Percentiles rank a stretch among this genome's conserved stretches.
Evolutionary conservation across 2,329 filamentous ascomycete species (phyloP).

Genomic region (Monosporascus sp.): DNA sequence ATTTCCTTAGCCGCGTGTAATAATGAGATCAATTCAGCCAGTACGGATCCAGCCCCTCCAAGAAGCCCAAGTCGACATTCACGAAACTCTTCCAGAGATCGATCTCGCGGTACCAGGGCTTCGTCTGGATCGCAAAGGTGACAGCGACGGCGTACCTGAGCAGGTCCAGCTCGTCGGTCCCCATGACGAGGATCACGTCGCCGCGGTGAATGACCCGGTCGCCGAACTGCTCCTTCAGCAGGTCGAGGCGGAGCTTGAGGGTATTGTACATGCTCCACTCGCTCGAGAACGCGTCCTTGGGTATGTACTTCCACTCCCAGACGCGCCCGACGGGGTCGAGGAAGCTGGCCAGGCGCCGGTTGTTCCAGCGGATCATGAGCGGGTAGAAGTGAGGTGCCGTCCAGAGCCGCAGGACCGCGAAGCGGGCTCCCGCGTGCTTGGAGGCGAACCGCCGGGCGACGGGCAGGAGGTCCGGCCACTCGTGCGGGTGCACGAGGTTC

Average conservation of each 20-base stretch:
- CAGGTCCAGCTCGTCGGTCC: constrained; percentile 34
- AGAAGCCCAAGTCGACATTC: constrained; percentile 39
- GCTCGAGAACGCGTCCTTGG: constrained; percentile 17
- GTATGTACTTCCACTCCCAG: constrained; percentile 43
- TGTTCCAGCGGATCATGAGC: constrained; percentile 36
- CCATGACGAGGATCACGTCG: constrained; percentile 44
- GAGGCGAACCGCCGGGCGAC: constrained; percentile 26
- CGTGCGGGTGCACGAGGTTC: constrained; percentile 24
- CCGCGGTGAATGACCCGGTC: constrained; percentile 34
- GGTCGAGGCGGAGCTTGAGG: constrained; percentile 25
- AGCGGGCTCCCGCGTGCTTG: constrained; percentile 22
- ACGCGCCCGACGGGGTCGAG: constrained; percentile 35
- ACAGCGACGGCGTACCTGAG: constrained; percentile 33
- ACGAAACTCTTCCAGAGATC: constrained; percentile 49
- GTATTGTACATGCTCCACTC: constrained; percentile 38
- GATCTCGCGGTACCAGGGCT: constrained; percentile 44
- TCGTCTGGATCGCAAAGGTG: constrained; percentile 41
- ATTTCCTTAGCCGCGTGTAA: too few species aligned
- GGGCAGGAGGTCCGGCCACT: constrained; percentile 28
- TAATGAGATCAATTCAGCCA: constrained; percentile 28
- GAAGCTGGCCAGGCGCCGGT: constrained; percentile 32
- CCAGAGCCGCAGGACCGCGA: constrained; percentile 42
- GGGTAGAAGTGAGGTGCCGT: constrained; percentile 45
- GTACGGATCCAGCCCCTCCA: constrained; percentile 34
- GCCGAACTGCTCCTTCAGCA: constrained; percentile 25